phyloP scores from a whole-genome alignment of 2,329 filamentous ascomycete species.

The Trichophyton benhamiae region DNA sequence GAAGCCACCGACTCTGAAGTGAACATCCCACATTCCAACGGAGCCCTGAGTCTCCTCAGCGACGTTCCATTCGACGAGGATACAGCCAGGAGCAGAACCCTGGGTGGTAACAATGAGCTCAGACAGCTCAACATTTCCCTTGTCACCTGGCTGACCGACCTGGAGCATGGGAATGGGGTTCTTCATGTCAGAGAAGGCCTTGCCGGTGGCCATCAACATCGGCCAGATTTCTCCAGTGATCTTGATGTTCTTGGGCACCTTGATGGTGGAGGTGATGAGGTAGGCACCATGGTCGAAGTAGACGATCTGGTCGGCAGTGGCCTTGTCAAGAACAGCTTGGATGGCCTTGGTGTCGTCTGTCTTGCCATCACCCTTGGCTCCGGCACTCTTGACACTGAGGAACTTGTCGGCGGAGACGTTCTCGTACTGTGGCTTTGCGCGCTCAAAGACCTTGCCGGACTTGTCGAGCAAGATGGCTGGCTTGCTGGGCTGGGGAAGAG shows the following conservation, averaged over 20 bases:
- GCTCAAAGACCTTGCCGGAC: constrained; percentile 61
- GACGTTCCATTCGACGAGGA: constrained; percentile 87
- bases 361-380: constrained; percentile 74
- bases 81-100: constrained; percentile 72
- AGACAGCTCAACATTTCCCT: constrained; percentile 71
- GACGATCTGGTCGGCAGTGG: constrained; percentile 45
- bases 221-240: constrained; percentile 91
- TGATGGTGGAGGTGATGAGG: constrained; percentile 47
- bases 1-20: constrained; percentile 81
- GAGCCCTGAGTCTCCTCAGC: constrained; percentile 51
- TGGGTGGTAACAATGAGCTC: constrained; percentile 77
- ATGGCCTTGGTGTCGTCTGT: constrained; percentile 81
- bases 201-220: constrained; percentile 69
- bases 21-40: constrained; percentile 86
- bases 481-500: constrained; percentile 47
- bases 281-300: constrained; percentile 56
- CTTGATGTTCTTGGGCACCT: constrained; percentile 59
- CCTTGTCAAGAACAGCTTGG: constrained; percentile 61
- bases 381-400: constrained; percentile 66
- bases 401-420: constrained; percentile 55
- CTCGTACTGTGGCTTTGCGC: constrained; percentile 82
- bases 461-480: constrained; percentile 53
- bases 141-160: constrained; percentile 64
- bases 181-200: constrained; percentile 57
- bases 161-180: constrained; percentile 79